Evolutionary conservation across 176 grass and related monocot species (phyloP).

Genomic region (Pontederia paniculata): DNA sequence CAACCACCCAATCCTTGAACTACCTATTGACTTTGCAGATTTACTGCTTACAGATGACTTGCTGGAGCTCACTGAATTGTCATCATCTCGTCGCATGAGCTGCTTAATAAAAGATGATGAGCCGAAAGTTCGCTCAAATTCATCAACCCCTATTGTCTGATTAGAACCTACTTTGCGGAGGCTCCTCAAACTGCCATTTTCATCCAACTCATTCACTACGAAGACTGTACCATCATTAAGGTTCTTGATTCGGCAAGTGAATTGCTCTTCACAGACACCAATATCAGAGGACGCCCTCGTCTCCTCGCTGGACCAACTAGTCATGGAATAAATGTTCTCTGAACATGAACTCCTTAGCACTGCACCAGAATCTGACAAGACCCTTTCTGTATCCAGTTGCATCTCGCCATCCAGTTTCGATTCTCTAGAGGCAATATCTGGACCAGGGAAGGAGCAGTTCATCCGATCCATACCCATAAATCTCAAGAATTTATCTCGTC

Average conservation of each 20-base stretch:
- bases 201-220: conserved; percentile 43
- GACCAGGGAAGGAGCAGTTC: neutral
- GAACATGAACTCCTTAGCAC: conserved; percentile 9
- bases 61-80: neutral
- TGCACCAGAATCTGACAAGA: neutral
- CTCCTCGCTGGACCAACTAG: conserved; percentile 21
- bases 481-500: conserved; percentile 41
- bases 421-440: conserved; percentile 3
- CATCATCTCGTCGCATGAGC: conserved; percentile 54
- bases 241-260: conserved; percentile 53
- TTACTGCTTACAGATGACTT: neutral
- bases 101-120: conserved; percentile 52
- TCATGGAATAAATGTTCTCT: conserved; percentile 15
- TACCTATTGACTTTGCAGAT: conserved; percentile 14
- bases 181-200: conserved; percentile 52
- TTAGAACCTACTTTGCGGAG: conserved; percentile 45
- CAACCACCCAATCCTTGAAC: conserved; percentile 52
- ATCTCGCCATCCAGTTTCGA: neutral
- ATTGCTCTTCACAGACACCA: conserved; percentile 6
- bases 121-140: conserved; percentile 53
- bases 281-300: neutral
- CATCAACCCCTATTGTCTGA: conserved; percentile 31
- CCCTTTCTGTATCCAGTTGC: neutral
- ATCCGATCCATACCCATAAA: conserved; percentile 33
- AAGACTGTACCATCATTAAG: conserved; percentile 72